These are phyloP conservation scores for Paramecium sexaurelia DNA, from an alignment of 73 alveolate species.

Conservation along the genomic window DNA sequence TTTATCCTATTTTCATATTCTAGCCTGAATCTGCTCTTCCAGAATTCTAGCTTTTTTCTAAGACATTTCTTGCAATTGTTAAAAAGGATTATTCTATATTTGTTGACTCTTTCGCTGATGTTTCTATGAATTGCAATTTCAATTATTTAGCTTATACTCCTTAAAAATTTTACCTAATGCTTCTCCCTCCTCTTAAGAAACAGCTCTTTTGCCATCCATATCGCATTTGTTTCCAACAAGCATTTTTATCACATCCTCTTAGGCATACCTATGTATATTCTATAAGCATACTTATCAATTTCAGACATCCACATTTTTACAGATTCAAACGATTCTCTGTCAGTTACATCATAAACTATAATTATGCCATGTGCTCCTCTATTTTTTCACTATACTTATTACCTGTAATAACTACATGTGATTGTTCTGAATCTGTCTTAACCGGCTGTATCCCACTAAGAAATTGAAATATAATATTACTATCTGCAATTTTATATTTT, in stretches of 20 bases:
- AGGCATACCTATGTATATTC: slow-evolving; percentile 45
- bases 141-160: slow-evolving; percentile 24
- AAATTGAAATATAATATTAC: slow-evolving; percentile 16
- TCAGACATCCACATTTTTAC: slow-evolving; percentile 90
- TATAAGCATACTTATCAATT: slow-evolving; percentile 71
- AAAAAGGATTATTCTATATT: slow-evolving; percentile 65
- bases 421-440: slow-evolving; percentile 87
- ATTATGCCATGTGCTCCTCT: slow-evolving; percentile 87
- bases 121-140: slow-evolving; percentile 62
- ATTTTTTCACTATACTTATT: background rate
- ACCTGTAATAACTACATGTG: slow-evolving; percentile 74
- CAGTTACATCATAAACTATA: slow-evolving; percentile 87
- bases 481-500: slow-evolving; percentile 52
- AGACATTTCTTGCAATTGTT: slow-evolving; percentile 57
- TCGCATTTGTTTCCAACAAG: slow-evolving; percentile 95
- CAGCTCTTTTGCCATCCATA: slow-evolving; percentile 80
- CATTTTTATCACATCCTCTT: slow-evolving; percentile 81
- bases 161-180: slow-evolving; percentile 22
- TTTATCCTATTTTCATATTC: background rate
- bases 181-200: slow-evolving; percentile 85
- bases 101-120: slow-evolving; percentile 64
- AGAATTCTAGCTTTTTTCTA: slow-evolving; percentile 23
- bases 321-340: slow-evolving; percentile 81
- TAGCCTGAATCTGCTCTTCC: background rate
- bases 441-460: slow-evolving; percentile 90